Percentiles rank a stretch among this genome's conserved stretches.
Evolutionary conservation across 75 land plant genomes (phyloP).

Genomic region (Isoetes taiwanensis): DNA sequence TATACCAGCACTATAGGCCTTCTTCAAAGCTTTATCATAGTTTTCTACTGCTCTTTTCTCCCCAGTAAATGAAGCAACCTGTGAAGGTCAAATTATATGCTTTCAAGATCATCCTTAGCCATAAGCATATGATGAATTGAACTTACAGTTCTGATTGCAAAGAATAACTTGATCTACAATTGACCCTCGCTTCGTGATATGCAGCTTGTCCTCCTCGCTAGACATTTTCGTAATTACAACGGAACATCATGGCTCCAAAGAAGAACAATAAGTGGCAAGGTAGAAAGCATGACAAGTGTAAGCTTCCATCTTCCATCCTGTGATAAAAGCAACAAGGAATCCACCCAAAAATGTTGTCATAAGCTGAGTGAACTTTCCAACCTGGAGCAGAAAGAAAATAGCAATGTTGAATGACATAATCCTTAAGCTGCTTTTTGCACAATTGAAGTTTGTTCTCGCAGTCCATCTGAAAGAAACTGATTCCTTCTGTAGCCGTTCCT

Average conservation of each 20-base stretch:
- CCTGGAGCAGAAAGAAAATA: not conserved
- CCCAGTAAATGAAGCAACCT: slow-evolving; percentile 1
- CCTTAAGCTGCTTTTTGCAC: too few species aligned
- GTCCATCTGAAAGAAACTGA: too few species aligned
- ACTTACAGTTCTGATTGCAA: not conserved
- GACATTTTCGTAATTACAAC: slow-evolving; percentile 1
- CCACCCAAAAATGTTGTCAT: slow-evolving; percentile 3
- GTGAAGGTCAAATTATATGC: too few species aligned
- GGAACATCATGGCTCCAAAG: not conserved
- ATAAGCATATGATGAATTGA: too few species aligned
- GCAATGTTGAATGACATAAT: not conserved
- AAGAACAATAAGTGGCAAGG: not conserved
- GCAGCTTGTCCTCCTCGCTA: not conserved
- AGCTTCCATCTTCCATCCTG: slow-evolving; percentile 8
- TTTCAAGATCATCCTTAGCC: too few species aligned
- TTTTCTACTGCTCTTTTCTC: slow-evolving; percentile 4
- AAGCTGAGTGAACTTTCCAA: slow-evolving; percentile 5
- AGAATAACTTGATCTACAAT: not conserved
- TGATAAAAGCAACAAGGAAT: not conserved
- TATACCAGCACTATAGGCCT: not conserved
- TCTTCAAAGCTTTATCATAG: not conserved
- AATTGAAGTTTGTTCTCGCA: too few species aligned
- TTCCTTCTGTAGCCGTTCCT: too few species aligned
- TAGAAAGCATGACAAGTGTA: not conserved
- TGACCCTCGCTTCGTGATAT: not conserved